Percentiles rank a stretch among this genome's conserved stretches.
phyloP scores from a whole-genome alignment of 805 yeast genomes.

The Candida ovalis region DNA sequence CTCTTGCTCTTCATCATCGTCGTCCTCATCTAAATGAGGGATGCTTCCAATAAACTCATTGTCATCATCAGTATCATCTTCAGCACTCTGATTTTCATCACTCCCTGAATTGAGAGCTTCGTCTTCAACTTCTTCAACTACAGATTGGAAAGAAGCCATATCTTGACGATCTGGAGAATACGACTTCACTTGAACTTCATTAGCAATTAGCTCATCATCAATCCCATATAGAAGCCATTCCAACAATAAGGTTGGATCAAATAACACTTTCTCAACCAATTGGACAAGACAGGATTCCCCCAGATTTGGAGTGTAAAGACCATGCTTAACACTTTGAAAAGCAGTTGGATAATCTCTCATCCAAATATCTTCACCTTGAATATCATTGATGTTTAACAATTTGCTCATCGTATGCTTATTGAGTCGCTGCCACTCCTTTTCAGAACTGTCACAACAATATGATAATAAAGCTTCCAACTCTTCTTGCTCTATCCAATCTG shows the following conservation, averaged over 20 bases:
- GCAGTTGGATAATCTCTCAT: slow-evolving; percentile 28
- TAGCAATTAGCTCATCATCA: not conserved
- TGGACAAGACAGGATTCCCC: slow-evolving; percentile 4
- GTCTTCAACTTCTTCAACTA: slow-evolving; percentile 13
- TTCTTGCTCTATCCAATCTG: slow-evolving; percentile 41
- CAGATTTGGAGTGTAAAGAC: slow-evolving; percentile 10
- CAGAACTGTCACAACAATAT: slow-evolving; percentile 24
- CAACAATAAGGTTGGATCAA: slow-evolving; percentile 6
- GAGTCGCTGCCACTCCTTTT: slow-evolving; percentile 14
- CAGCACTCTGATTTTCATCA: slow-evolving; percentile 1
- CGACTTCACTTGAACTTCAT: not conserved
- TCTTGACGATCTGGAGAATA: not conserved
- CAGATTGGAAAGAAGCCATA: slow-evolving; percentile 6
- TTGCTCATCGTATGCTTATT: slow-evolving; percentile 7
- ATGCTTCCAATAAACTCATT: slow-evolving; percentile 23
- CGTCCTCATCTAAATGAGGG: slow-evolving; percentile 24
- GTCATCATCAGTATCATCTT: slow-evolving; percentile 18
- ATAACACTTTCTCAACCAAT: slow-evolving; percentile 3
- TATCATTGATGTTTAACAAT: slow-evolving; percentile 11
- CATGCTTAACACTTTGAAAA: slow-evolving; percentile 25
- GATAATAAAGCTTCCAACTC: slow-evolving; percentile 34
- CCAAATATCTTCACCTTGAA: slow-evolving; percentile 21
- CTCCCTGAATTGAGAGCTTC: slow-evolving; percentile 6
- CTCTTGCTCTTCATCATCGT: slow-evolving; percentile 2
- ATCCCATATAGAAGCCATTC: slow-evolving; percentile 13